Percentiles rank a stretch among this genome's conserved stretches.
These are phyloP conservation scores for Talaromyces adpressus DNA, from an alignment of 495 filamentous ascomycete species.

Conservation along the genomic window DNA sequence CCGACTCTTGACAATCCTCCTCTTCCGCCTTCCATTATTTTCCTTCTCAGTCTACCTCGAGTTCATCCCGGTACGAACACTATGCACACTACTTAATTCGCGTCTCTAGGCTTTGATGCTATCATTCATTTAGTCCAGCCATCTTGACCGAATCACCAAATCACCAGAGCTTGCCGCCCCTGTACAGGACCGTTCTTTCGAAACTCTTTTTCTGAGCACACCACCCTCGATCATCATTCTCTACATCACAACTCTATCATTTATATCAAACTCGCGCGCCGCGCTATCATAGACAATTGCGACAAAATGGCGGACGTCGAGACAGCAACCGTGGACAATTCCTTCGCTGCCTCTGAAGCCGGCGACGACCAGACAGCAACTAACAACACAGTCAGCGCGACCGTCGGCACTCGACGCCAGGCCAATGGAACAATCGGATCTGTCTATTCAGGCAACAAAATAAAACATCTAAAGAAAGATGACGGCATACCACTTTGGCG, in stretches of 20 bases:
- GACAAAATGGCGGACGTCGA: constrained; percentile 35
- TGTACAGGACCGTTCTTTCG: not conserved
- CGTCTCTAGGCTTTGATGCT: not conserved
- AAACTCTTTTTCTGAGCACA: not conserved
- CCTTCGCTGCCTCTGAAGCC: constrained; percentile 34
- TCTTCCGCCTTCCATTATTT: not conserved
- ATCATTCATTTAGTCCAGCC: not conserved
- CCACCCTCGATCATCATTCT: not conserved
- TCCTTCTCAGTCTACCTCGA: not conserved
- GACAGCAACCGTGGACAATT: constrained; percentile 36
- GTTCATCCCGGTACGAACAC: not conserved
- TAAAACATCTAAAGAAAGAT: constrained; percentile 92
- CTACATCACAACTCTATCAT: not conserved
- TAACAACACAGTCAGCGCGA: constrained; percentile 46
- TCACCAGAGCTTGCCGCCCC: not conserved
- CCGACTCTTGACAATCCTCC: not conserved
- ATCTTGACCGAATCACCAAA: not conserved
- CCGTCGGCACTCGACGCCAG: constrained; percentile 55
- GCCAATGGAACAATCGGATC: constrained; percentile 60
- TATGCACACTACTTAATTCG: not conserved
- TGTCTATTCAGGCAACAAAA: constrained; percentile 83
- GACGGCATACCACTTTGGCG: constrained; percentile 96
- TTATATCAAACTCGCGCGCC: not conserved
- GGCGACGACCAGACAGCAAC: constrained; percentile 39
- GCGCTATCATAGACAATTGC: not conserved